phyloP scores from a whole-genome alignment of 306 rosid species.

The Sicyos edulis region DNA sequence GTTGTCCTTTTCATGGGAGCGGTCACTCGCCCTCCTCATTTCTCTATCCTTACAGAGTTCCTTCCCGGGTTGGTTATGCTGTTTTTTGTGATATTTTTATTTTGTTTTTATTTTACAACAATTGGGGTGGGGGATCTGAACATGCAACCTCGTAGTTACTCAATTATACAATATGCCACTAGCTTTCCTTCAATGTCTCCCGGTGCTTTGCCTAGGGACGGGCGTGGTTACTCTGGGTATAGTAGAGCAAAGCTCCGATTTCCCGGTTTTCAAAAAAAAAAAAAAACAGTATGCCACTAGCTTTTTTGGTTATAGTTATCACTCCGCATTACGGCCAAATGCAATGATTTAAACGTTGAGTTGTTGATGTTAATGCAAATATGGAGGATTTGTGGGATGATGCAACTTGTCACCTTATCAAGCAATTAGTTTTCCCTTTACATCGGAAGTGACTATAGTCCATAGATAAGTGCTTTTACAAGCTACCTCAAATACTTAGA shows the following conservation, averaged over 20 bases:
- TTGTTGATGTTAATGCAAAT: conserved; percentile 12
- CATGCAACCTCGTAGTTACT: too few species aligned
- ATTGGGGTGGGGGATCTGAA: too few species aligned
- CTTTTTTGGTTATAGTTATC: background rate
- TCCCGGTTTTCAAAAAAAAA: too few species aligned
- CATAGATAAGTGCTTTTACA: background rate
- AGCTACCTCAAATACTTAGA: background rate
- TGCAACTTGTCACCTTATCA: background rate
- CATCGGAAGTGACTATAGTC: too few species aligned
- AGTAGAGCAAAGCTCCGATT: too few species aligned
- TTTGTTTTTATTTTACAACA: too few species aligned
- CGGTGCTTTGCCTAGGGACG: too few species aligned
- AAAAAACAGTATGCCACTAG: too few species aligned
- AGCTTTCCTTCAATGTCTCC: too few species aligned
- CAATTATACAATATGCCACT: too few species aligned
- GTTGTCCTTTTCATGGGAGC: conserved; percentile 99
- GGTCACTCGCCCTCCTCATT: conserved; percentile 85
- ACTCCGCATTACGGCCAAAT: background rate
- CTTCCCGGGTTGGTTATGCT: conserved; percentile 76
- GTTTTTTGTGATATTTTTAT: background rate
- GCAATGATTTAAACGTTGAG: background rate
- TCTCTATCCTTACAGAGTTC: conserved; percentile 90
- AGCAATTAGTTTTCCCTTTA: background rate
- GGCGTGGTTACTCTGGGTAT: too few species aligned
- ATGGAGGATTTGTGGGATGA: background rate